Evolutionary conservation across 768 basidiomycete genomes (phyloP), one percentile per base, ranked within the genome.

Genomic region (Termitomyces sp.): DNA sequence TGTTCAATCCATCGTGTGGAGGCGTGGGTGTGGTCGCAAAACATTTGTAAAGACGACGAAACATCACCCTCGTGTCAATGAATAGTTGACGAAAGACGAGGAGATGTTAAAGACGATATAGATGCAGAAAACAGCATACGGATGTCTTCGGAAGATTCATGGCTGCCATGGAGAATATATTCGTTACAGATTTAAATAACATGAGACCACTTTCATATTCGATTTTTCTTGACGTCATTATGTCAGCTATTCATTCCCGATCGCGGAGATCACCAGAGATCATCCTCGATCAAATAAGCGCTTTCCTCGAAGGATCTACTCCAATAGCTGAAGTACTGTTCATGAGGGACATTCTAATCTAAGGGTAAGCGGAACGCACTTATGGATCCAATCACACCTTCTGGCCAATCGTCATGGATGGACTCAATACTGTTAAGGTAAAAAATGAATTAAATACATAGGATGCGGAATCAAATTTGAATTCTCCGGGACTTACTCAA

Each of bases 181-280:
- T 24, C 27, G 37, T 57, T 57, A 29, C 26, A 36, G 49, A 52
- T 24, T 66, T 36, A n/a, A n/a, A n/a, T 41, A 34, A 68, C 67
- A 71, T 75, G 72, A 70, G 72, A 68, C 73, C 73, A 74, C 74
- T 74, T 73, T 67, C 58, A 62, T 55, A 62, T 64, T 71, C 66
- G 56, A 61, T 63, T 70, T 70, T 71, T 71, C 7, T 32, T n/a
- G 50, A 44, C 54, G 36, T 59, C 47, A 56, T 55, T 32, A 37
- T 50, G 48, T 57, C 49, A 51, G 34, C 46, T 61, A 65, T 71
- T 68, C 71, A 71, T 64, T 66, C 58, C 29, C 56, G 55, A 57
- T 55, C 59, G 26, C 54, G 46, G 43, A 53, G 46, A 56, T 56
- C 55, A 56, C 47, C 54, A 36, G 43, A 53, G 46, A 56, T 56